Base-by-base conservation (phyloP, 371 early-diverging fungal species). In the Syncephalis plumigaleata region DNA sequence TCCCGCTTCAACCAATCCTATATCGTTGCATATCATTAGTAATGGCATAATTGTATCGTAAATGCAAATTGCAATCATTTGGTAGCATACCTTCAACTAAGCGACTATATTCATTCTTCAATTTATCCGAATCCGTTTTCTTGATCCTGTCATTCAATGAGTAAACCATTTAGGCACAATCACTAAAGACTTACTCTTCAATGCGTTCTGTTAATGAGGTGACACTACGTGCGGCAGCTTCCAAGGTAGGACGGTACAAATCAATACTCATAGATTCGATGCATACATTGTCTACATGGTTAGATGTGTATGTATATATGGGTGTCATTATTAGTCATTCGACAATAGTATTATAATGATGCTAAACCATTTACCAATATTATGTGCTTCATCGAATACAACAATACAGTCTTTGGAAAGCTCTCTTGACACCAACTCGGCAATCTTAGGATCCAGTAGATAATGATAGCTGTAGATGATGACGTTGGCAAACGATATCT, bases 381-480 rank as follows among this genome's bases (percentile, higher is more conserved):
- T 99, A 69, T 99, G 99, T 2, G 99, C 99, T 60, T 99, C 99
- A 67, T 99, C 99, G 73, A 99, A 99, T 2, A 99, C 91, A 4
- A 99, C 90, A 47, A 99, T 93, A 47, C 82, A 76, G 50, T 98
- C 90, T 58, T 81, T 84, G n/a, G 86, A 77, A 23, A 99, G 52
- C 51, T 95, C 91, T 63, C 81, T 84, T 0, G 91, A 91, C 7
- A 99, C 89, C 42, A 98, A 63, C 27, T 96, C 93, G 11, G 95
- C 97, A 5, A 99, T 95, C 66, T 94, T 92, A 16, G 99, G 99
- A 65, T 99, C 99, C 46, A 99, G 69, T 68, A 99, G 77, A 61
- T 99, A 99, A 63, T 98, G 98, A 62, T 97, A 99, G 43, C 92
- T 89, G 69, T 92, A 99, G 25, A 99, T 92, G 52, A 99, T 73